phyloP scores from a whole-genome alignment of 352 stramenopile genomes.

The Phytophthora sp. region DNA sequence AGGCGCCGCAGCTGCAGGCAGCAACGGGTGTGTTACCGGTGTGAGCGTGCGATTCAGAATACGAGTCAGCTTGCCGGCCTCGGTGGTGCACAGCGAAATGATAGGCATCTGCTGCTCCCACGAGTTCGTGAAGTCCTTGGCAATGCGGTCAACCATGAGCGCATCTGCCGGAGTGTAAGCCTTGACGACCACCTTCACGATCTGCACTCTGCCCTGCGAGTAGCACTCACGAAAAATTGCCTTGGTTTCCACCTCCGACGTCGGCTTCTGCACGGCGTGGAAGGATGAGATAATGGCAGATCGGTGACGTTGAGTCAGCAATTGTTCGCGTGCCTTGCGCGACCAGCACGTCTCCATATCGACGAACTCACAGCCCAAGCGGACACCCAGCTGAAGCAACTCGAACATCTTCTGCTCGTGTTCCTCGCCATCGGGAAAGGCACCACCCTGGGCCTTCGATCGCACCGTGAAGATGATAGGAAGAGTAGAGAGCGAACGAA shows the following conservation, averaged over 20 bases:
- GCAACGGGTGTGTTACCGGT: slow-evolving; percentile 94
- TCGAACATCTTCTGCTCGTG: slow-evolving; percentile 86
- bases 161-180: slow-evolving; percentile 84
- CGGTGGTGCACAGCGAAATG: slow-evolving; percentile 94
- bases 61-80: slow-evolving; percentile 92
- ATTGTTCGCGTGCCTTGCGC: slow-evolving; percentile 62
- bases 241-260: slow-evolving; percentile 52
- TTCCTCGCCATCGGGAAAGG: slow-evolving; percentile 91
- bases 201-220: slow-evolving; percentile 72
- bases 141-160: slow-evolving; percentile 83
- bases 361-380: slow-evolving; percentile 95
- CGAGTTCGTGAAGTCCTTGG: slow-evolving; percentile 50
- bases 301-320: slow-evolving; percentile 52
- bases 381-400: slow-evolving; percentile 91
- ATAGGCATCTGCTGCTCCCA: slow-evolving; percentile 89
- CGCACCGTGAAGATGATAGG: slow-evolving; percentile 98
- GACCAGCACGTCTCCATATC: slow-evolving; percentile 95
- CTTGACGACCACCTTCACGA: slow-evolving; percentile 93
- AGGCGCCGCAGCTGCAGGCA: slow-evolving; percentile 94
- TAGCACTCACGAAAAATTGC: slow-evolving; percentile 78
- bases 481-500: slow-evolving; percentile 90
- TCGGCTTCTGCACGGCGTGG: slow-evolving; percentile 66
- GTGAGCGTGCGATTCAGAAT: slow-evolving; percentile 96
- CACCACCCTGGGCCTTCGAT: slow-evolving; percentile 93
- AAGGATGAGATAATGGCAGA: slow-evolving; percentile 81